Evolutionary conservation across 305 asterid genomes (phyloP).

Genomic region (Euphrasia arctica): DNA sequence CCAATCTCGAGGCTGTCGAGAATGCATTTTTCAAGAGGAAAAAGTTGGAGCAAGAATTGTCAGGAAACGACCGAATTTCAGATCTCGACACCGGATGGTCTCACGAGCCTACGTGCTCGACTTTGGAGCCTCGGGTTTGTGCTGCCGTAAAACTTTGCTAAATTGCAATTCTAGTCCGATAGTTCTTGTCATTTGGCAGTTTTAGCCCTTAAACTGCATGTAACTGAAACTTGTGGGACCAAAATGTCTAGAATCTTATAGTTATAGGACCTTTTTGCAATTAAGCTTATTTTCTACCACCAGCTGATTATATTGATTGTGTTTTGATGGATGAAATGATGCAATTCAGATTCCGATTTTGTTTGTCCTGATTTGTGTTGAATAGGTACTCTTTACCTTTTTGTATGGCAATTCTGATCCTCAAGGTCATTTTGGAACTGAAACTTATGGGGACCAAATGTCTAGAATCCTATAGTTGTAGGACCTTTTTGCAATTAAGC

Average conservation of each 20-base stretch:
- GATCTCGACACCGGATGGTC: not conserved
- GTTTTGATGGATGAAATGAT: too few species aligned
- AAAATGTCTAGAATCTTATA: too few species aligned
- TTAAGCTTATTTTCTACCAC: too few species aligned
- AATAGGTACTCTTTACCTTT: not conserved
- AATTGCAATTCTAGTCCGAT: not conserved
- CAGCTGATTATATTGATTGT: too few species aligned
- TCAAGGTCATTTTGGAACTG: not conserved
- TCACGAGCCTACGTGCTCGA: not conserved
- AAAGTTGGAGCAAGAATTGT: not conserved
- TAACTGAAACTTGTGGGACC: too few species aligned
- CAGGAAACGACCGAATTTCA: not conserved
- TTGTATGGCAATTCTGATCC: not conserved
- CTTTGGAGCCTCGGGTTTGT: conserved; percentile 2
- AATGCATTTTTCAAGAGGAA: not conserved
- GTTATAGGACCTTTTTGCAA: too few species aligned
- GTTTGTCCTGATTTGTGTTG: not conserved
- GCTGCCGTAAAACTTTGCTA: not conserved
- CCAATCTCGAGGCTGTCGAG: conserved; percentile 35
- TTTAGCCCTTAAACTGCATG: not conserved
- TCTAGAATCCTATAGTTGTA: too few species aligned
- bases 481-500: too few species aligned
- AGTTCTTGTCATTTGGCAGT: not conserved
- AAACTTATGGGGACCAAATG: too few species aligned
- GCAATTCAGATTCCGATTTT: not conserved